phyloP scores from a whole-genome alignment of 495 filamentous ascomycete species.

The Acidiella bohemica region DNA sequence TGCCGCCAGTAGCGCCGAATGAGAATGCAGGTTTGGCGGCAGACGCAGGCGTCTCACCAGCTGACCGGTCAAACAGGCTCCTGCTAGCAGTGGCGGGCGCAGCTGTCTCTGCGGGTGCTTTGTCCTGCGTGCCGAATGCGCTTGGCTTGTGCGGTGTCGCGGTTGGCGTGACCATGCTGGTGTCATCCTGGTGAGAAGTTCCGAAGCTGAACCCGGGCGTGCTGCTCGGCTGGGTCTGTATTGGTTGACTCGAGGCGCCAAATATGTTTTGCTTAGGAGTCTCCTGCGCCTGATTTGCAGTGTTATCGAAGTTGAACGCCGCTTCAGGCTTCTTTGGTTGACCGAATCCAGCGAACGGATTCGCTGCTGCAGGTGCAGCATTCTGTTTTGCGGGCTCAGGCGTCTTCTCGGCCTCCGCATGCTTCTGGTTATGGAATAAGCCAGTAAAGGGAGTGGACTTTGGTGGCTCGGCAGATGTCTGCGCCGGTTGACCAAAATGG shows the following conservation, averaged over 20 bases:
- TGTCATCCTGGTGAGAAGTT: conserved; percentile 7
- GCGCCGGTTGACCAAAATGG: too few species aligned
- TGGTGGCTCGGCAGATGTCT: not conserved
- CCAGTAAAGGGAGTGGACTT: conserved; percentile 1
- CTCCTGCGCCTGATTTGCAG: conserved; percentile 1
- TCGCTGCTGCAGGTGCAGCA: not conserved
- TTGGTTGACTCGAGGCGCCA: not conserved
- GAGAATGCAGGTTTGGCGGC: conserved; percentile 1
- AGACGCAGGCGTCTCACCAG: conserved; percentile 4
- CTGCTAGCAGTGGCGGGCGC: conserved; percentile 5
- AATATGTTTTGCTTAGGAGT: conserved; percentile 5
- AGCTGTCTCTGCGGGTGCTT: not conserved
- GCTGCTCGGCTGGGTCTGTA: not conserved
- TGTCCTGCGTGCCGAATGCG: not conserved
- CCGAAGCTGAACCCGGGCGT: conserved; percentile 1
- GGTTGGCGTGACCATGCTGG: conserved; percentile 12
- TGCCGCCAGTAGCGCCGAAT: not conserved
- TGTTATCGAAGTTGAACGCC: conserved; percentile 5
- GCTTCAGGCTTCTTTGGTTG: conserved; percentile 2
- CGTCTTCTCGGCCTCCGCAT: not conserved
- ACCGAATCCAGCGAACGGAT: not conserved
- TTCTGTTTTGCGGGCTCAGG: not conserved
- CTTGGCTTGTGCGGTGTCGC: conserved; percentile 13
- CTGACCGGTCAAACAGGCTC: conserved; percentile 15
- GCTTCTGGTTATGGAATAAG: conserved; percentile 5